These are phyloP conservation scores for Globisporangium nagaii DNA, from an alignment of 352 stramenopile genomes.

Conservation along the genomic window DNA sequence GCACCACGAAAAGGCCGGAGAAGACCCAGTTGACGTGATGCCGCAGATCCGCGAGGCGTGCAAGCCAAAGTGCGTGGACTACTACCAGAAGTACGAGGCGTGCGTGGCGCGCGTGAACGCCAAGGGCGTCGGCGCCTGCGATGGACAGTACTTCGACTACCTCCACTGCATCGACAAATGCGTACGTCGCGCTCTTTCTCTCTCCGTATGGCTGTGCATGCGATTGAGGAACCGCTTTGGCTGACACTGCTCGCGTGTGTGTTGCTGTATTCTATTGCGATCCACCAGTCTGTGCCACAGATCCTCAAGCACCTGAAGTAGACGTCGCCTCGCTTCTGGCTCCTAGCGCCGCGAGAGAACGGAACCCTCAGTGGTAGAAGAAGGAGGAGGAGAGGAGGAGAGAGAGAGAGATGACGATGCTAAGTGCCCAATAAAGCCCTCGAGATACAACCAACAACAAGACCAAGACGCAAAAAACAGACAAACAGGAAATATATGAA, in stretches of 20 bases:
- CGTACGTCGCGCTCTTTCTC: conserved; percentile 36
- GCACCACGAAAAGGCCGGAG: conserved; percentile 20
- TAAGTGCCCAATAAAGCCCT: conserved; percentile 5
- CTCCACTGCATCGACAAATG: conserved; percentile 95
- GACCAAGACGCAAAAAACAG: not conserved
- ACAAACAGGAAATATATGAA: conserved; percentile 10
- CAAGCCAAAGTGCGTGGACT: conserved; percentile 86
- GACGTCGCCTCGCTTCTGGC: conserved; percentile 4
- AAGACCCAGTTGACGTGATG: conserved; percentile 93
- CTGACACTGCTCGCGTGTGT: not conserved
- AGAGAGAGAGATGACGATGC: not conserved
- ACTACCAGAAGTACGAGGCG: conserved; percentile 87
- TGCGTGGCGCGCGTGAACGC: conserved; percentile 89
- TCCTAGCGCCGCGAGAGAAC: not conserved
- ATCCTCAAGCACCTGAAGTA: conserved; percentile 95
- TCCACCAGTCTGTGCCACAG: conserved; percentile 83
- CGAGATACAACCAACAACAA: conserved; percentile 8
- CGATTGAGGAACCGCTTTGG: not conserved
- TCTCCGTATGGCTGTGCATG: not conserved
- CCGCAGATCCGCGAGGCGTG: conserved; percentile 90
- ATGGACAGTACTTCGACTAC: conserved; percentile 95
- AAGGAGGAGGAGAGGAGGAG: not conserved
- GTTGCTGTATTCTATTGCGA: conserved; percentile 10
- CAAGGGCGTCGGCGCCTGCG: conserved; percentile 90
- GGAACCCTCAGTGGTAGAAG: conserved; percentile 1